Conservation (phyloP, 2,329 filamentous ascomycete genomes). For the Xylaria sp. region DNA sequence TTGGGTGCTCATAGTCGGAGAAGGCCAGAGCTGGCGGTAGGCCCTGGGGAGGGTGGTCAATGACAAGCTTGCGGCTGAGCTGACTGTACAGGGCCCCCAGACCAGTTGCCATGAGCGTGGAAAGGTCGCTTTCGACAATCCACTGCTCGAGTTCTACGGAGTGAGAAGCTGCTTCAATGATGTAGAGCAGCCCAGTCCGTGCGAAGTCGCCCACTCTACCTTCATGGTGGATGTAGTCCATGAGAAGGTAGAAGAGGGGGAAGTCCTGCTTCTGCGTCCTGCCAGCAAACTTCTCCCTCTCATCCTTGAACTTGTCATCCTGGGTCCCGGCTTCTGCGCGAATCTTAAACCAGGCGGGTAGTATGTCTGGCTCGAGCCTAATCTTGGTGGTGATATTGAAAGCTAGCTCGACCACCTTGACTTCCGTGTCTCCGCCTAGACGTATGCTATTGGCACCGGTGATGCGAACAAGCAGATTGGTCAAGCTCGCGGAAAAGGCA, state of each 20-base stretch:
- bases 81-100: slow-evolving; percentile 80
- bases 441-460: slow-evolving; percentile 77
- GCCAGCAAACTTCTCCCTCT: slow-evolving; percentile 79
- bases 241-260: slow-evolving; percentile 91
- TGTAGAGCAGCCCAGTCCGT: slow-evolving; percentile 90
- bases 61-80: slow-evolving; percentile 80
- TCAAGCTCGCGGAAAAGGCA: slow-evolving; percentile 85
- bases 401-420: slow-evolving; percentile 88
- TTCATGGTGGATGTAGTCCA: slow-evolving; percentile 97
- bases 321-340: slow-evolving; percentile 50
- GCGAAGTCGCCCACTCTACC: slow-evolving; percentile 96
- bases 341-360: slow-evolving; percentile 91
- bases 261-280: slow-evolving; percentile 92
- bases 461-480: slow-evolving; percentile 84
- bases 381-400: slow-evolving; percentile 99
- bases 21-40: slow-evolving; percentile 86
- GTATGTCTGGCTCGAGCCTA: slow-evolving; percentile 83
- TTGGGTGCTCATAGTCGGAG: slow-evolving; percentile 85
- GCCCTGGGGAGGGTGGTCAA: slow-evolving; percentile 78
- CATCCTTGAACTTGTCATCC: slow-evolving; percentile 57
- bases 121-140: slow-evolving; percentile 96
- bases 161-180: slow-evolving; percentile 91
- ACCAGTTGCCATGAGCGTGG: slow-evolving; percentile 96
- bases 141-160: slow-evolving; percentile 88
- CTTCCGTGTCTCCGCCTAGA: slow-evolving; percentile 84